Conservation (phyloP, 2,329 filamentous ascomycete species). For the Helminthosporium solani region DNA sequence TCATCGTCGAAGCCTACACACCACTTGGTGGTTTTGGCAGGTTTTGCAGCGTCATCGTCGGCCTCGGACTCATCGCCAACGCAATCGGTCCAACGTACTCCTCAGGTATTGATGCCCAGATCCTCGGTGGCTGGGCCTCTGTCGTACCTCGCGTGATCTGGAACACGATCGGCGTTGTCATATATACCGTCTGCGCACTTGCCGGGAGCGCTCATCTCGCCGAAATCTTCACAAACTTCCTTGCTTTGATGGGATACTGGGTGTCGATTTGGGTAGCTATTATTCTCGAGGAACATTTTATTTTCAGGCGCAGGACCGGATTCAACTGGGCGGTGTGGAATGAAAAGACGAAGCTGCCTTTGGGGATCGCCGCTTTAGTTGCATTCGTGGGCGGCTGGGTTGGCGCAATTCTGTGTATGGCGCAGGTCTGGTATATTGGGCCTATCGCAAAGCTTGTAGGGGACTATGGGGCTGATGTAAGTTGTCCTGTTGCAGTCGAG, state of each 20-base stretch:
- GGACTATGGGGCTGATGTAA: slow-evolving; percentile 58
- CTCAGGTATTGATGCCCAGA: slow-evolving; percentile 67
- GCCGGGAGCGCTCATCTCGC: slow-evolving; percentile 62
- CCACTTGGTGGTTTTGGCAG: slow-evolving; percentile 63
- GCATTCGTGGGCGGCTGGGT: slow-evolving; percentile 67
- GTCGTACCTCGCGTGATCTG: slow-evolving; percentile 63
- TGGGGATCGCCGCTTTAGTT: slow-evolving; percentile 61
- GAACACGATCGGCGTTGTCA: slow-evolving; percentile 62
- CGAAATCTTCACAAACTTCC: slow-evolving; percentile 67
- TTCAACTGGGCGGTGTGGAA: slow-evolving; percentile 66
- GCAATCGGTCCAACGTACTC: slow-evolving; percentile 64
- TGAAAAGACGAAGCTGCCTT: slow-evolving; percentile 57
- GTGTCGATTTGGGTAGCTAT: slow-evolving; percentile 66
- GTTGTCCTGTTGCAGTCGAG: slow-evolving; percentile 20
- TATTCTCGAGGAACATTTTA: slow-evolving; percentile 60
- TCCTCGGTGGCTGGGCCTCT: slow-evolving; percentile 60
- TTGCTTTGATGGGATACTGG: slow-evolving; percentile 72
- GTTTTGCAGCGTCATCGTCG: slow-evolving; percentile 65
- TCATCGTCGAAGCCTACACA: slow-evolving; percentile 63
- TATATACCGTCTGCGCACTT: slow-evolving; percentile 65
- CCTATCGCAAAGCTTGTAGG: slow-evolving; percentile 61
- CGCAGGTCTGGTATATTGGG: slow-evolving; percentile 68
- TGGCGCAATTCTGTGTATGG: slow-evolving; percentile 66
- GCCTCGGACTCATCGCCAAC: slow-evolving; percentile 65
- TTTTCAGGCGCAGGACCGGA: slow-evolving; percentile 56